Base-by-base conservation (phyloP, 345 rosid genomes). In the Pistacia integerrima region DNA sequence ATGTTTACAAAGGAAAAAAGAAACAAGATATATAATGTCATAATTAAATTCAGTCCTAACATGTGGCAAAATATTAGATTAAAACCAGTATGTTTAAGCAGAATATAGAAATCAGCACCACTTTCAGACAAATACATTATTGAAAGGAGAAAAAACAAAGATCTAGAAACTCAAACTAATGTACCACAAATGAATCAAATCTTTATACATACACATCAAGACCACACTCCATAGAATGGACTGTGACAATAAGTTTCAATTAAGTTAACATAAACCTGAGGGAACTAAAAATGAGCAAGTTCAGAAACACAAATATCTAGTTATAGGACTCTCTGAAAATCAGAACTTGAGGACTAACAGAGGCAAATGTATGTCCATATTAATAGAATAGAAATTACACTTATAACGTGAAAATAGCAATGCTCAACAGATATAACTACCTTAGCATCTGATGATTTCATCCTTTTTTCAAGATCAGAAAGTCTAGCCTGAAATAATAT, bases 401-500 rank as follows among this genome's bases (percentile, higher is more conserved):
- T 16, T 38, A 4, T 52, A 55, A 35, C 8, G 18, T n/a, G 64
- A 69, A 48, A 65, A 65, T 56, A 63, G 6, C 13, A 52, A 36
- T 2, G 36, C 8, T 33, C 20, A 57, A 18, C 49, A 1, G 56
- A 69, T 11, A 61, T 78, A 41, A 41, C 51, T 83, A 95, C 99
- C 99, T 91, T 89, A 25, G 80, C 78, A 85, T 88, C 88, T 70
- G 89, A 80, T 64, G 87, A 75, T 76, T 79, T 85, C 25, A 86
- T 78, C 85, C 78, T 89, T 77, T 87, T 92, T 82, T 90, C 97
- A 76, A 92, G 68, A 82, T 90, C 97, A 74, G 91, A 85, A 38
- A 93, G 88, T 77, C 86, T 87, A 66, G 93, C 88, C 99, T 96
- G 88, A 65, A 58, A 69, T 14, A 78, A 54, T 25, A 82, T 35